phyloP scores from a whole-genome alignment of 2,329 filamentous ascomycete species.

The Cladosporium sphaerospermum region DNA sequence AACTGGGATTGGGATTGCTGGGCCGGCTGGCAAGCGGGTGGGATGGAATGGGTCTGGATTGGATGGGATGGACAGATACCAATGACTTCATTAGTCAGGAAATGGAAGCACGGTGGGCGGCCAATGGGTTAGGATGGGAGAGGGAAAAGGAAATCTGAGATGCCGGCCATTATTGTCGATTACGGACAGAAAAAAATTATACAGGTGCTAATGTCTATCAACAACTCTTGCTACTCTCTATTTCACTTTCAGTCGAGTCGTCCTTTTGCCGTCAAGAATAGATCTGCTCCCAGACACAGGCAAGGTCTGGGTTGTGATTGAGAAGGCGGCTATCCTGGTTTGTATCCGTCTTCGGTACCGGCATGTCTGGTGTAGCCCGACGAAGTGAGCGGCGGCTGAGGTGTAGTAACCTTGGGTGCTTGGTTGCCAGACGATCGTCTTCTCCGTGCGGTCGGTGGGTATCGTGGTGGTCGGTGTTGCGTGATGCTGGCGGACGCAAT shows the following conservation, averaged over 20 bases:
- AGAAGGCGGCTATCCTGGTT: too few species aligned
- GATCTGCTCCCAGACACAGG: too few species aligned
- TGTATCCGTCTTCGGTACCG: too few species aligned
- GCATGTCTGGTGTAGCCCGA: too few species aligned
- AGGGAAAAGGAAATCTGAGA: not conserved
- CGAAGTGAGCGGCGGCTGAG: too few species aligned
- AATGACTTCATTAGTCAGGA: not conserved
- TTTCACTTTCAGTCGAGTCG: not conserved
- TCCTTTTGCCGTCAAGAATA: too few species aligned
- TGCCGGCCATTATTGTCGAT: not conserved
- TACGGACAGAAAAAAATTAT: not conserved
- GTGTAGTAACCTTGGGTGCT: too few species aligned
- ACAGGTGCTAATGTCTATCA: constrained; percentile 3
- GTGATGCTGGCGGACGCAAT: not conserved
- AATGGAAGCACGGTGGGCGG: not conserved
- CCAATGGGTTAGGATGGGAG: not conserved
- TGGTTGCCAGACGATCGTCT: too few species aligned
- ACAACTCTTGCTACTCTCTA: not conserved
- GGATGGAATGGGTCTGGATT: not conserved
- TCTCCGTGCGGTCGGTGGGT: constrained; percentile 2
- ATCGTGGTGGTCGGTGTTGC: constrained; percentile 1
- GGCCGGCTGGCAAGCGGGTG: not conserved
- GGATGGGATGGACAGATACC: not conserved
- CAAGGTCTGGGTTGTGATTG: too few species aligned
- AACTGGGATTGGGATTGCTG: not conserved